These are phyloP conservation scores for Kitagawia praeruptora DNA, from an alignment of 129 eudicot genomes.

Conservation along the genomic window DNA sequence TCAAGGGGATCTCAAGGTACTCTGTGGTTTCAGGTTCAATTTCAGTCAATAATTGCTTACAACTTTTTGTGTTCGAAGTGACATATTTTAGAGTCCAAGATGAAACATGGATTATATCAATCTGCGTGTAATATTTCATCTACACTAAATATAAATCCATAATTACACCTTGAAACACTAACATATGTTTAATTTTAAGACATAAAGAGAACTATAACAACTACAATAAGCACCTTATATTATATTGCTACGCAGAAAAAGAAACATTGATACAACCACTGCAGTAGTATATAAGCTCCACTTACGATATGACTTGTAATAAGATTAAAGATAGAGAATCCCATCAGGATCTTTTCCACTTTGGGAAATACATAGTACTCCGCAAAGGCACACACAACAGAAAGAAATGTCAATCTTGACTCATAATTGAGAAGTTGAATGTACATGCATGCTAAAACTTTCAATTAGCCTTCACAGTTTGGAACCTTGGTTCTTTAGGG, in stretches of 20 bases:
- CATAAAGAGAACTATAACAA: too few species aligned
- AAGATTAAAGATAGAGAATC: background rate
- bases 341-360: background rate
- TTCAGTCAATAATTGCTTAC: background rate
- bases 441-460: too few species aligned
- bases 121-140: too few species aligned
- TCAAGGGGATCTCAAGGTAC: slow-evolving; percentile 53
- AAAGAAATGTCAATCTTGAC: background rate
- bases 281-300: background rate
- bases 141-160: too few species aligned
- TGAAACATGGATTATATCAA: background rate
- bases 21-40: slow-evolving; percentile 31
- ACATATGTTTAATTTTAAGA: background rate
- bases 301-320: background rate
- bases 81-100: background rate
- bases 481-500: slow-evolving; percentile 83
- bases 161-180: background rate
- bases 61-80: background rate
- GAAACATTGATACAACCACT: background rate
- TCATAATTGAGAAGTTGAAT: too few species aligned
- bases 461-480: slow-evolving; percentile 52
- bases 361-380: background rate
- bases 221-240: background rate
- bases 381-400: background rate
- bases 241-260: background rate